Evolutionary conservation across 108 stramenopile genomes (phyloP).

Genomic region (Pseudonitzschia multiseries): DNA sequence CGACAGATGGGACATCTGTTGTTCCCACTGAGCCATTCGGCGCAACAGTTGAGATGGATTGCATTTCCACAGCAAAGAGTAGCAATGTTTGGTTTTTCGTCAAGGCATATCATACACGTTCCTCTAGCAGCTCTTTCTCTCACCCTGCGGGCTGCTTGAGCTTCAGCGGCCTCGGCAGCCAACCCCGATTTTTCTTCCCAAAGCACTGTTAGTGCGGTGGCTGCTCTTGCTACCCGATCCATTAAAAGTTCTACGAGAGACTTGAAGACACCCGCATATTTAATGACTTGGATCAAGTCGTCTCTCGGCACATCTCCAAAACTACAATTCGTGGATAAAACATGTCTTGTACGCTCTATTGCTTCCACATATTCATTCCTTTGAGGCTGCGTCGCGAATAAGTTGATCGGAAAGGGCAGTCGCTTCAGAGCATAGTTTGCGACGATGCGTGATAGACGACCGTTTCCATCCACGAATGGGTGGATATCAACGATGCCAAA

Average conservation of each 20-base stretch:
- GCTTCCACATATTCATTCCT: constrained; percentile 41
- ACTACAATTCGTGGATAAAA: constrained; percentile 16
- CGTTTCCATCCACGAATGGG: constrained; percentile 53
- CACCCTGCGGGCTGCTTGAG: constrained; percentile 34
- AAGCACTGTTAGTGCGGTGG: constrained; percentile 28
- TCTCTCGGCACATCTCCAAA: constrained; percentile 15
- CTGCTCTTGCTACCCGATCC: constrained; percentile 34
- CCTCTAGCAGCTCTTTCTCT: constrained; percentile 46
- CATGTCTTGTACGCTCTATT: constrained; percentile 26
- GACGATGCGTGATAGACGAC: constrained; percentile 40
- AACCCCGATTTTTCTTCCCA: constrained; percentile 37
- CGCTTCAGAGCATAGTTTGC: constrained; percentile 38
- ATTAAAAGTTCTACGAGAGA: constrained; percentile 38
- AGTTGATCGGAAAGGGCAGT: constrained; percentile 44
- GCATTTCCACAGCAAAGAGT: constrained; percentile 59
- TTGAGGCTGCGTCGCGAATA: constrained; percentile 44
- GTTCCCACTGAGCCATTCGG: constrained; percentile 43
- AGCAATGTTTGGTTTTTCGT: constrained; percentile 51
- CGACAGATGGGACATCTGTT: constrained; percentile 40
- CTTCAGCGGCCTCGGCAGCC: constrained; percentile 37
- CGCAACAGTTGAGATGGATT: constrained; percentile 54
- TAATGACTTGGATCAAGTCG: constrained; percentile 17
- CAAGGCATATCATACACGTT: constrained; percentile 49
- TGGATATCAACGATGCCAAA: constrained; percentile 51
- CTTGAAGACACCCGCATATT: constrained; percentile 21